phyloP scores from a whole-genome alignment of 495 filamentous ascomycete species.

The Endocarpon pusillum region DNA sequence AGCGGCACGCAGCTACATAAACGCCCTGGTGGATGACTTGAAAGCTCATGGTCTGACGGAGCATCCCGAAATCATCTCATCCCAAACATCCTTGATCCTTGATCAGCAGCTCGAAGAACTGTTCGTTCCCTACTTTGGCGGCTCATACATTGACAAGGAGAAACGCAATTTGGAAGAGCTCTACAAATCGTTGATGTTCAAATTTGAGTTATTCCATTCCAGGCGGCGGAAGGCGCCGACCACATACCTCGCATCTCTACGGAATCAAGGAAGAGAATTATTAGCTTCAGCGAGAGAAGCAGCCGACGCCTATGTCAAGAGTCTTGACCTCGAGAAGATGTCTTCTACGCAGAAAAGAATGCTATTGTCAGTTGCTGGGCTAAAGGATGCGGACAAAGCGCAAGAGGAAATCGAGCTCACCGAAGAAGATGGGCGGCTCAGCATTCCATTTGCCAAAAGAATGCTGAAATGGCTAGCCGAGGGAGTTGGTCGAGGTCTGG shows the following conservation, averaged over 20 bases:
- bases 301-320: constrained; percentile 71
- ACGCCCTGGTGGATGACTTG: constrained; percentile 71
- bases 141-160: constrained; percentile 91
- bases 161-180: constrained; percentile 78
- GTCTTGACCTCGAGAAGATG: constrained; percentile 70
- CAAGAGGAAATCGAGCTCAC: constrained; percentile 65
- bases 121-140: constrained; percentile 88
- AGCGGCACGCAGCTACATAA: constrained; percentile 72
- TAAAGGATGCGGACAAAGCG: constrained; percentile 35
- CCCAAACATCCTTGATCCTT: constrained; percentile 65
- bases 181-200: constrained; percentile 84
- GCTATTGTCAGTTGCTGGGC: constrained; percentile 66
- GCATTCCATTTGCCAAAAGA: constrained; percentile 70
- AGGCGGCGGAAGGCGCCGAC: constrained; percentile 65
- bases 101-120: constrained; percentile 95
- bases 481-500: constrained; percentile 79
- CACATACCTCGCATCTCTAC: constrained; percentile 73
- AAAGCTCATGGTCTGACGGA: constrained; percentile 92
- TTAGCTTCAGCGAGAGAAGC: constrained; percentile 57
- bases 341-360: constrained; percentile 69
- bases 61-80: constrained; percentile 77
- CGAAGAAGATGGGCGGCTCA: constrained; percentile 73
- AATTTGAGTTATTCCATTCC: constrained; percentile 84
- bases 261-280: constrained; percentile 72
- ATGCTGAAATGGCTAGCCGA: constrained; percentile 98